Conservation (phyloP, 441 rosid genomes). For the Biscutella auriculata region DNA sequence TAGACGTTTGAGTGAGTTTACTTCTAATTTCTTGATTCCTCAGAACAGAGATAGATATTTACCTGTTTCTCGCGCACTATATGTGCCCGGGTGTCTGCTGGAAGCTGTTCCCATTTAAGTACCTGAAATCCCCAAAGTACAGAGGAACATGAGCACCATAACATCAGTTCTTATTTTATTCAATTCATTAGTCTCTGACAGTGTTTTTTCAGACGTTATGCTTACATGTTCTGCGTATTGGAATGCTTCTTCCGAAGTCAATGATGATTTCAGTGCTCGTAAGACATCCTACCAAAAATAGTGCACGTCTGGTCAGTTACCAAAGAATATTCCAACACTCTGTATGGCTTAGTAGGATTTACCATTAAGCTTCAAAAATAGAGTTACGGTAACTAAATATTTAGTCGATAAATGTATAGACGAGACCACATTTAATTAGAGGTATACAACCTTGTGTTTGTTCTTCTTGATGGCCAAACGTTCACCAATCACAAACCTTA, state of each 20-base stretch:
- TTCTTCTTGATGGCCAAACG: slow-evolving; percentile 59
- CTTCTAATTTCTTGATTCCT: neutral
- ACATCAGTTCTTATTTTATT: neutral
- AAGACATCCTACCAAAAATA: slow-evolving; percentile 62
- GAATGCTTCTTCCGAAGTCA: slow-evolving; percentile 60
- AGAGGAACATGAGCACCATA: neutral
- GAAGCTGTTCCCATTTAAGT: slow-evolving; percentile 84
- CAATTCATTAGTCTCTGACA: neutral
- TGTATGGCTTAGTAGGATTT: neutral
- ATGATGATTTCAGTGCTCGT: slow-evolving; percentile 49
- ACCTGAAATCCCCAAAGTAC: slow-evolving; percentile 29
- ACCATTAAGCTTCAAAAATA: neutral
- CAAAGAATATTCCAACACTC: slow-evolving; percentile 1
- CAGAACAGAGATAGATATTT: neutral
- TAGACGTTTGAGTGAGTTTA: neutral
- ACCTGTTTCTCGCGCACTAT: slow-evolving; percentile 89
- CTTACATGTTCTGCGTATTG: slow-evolving; percentile 87
- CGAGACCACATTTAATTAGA: neutral
- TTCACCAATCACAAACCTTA: slow-evolving; percentile 79
- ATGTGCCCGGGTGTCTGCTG: slow-evolving; percentile 80
- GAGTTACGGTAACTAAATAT: neutral
- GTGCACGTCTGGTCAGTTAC: slow-evolving; percentile 8
- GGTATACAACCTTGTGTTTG: slow-evolving; percentile 64
- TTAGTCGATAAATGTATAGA: neutral
- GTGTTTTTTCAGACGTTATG: neutral